Evolutionary conservation across 2,329 filamentous ascomycete species (phyloP).

Genomic region (Elsinoe batatas): DNA sequence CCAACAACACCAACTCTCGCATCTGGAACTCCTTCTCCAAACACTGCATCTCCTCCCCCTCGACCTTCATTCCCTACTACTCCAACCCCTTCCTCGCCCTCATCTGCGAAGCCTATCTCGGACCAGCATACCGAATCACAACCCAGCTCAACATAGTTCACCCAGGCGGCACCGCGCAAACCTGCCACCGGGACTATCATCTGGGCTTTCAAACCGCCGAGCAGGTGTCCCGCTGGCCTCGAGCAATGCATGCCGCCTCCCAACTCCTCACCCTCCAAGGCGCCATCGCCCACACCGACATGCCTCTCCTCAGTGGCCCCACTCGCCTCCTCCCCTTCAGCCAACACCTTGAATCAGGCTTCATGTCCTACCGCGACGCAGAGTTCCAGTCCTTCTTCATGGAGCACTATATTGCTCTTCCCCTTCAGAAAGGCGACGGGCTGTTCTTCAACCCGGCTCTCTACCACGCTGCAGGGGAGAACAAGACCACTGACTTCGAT

Average conservation of each 20-base stretch:
- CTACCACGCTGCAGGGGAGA: constrained; percentile 54
- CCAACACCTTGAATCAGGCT: constrained; percentile 48
- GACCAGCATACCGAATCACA: constrained; percentile 50
- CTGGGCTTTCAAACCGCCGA: constrained; percentile 50
- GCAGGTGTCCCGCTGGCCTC: constrained; percentile 40
- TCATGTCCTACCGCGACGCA: constrained; percentile 45
- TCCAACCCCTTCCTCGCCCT: constrained; percentile 48
- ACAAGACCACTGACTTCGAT: constrained; percentile 39
- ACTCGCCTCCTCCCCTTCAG: constrained; percentile 53
- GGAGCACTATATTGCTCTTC: constrained; percentile 42
- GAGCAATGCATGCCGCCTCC: constrained; percentile 43
- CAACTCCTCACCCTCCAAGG: constrained; percentile 54
- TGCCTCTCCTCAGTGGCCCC: constrained; percentile 49
- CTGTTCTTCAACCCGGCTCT: constrained; percentile 56
- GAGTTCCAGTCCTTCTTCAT: constrained; percentile 48
- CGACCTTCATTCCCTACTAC: constrained; percentile 49
- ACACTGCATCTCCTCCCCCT: constrained; percentile 43
- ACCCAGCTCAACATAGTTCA: constrained; percentile 54
- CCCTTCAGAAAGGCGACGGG: constrained; percentile 48
- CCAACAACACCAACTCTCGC: constrained; percentile 46
- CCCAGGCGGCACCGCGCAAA: constrained; percentile 49
- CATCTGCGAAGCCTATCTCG: constrained; percentile 48
- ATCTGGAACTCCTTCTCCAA: constrained; percentile 61
- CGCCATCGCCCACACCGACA: constrained; percentile 52
- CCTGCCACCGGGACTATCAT: constrained; percentile 53